Base-by-base conservation (phyloP, 1,139 yeast species). In the Candida sp. region DNA sequence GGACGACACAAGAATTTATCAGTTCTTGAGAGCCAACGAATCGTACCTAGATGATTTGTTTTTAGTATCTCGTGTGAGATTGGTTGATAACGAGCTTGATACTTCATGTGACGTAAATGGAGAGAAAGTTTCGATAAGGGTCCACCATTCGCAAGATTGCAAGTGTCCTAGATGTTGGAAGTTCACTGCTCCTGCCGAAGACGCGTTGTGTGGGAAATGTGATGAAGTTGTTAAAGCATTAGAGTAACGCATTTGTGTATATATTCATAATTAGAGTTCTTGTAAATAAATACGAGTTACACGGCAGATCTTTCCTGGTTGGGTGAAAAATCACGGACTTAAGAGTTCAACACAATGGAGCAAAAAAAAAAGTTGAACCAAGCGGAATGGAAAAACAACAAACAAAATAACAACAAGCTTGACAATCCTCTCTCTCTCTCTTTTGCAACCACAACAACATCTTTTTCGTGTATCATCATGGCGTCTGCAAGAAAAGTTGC, bases 161-260 rank as follows among this genome's bases (percentile, higher is more conserved):
- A 91, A 91, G 62, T 94, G 99, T 66, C 96, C 97, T 2, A 80
- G 99, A 63, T 94, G 99, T 68, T 94, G 99, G 99, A 90, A 90
- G 62, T 85, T 72, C 62, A 81, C 82, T 12, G 76, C 96, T 0
- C 66, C 65, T 0, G 61, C 57, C 0, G 84, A 78, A 43, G 84
- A 83, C 12, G 63, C 65, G 2, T 73, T 93, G 32, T 94, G 99
- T 66, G 52, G 53, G 0, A 81, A 96, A 58, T 93, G 98, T 70
- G 83, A 80, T 7, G 48, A 56, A 0, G 78, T 72, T 22, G 59
- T 61, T 17, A 39, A 48, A 5, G 12, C 42, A 30, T 47, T 46
- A 47, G 42, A 35, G 3, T 27, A 49, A 31, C 34, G 32, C 7
- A 39, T 37, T 34, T 12, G 11, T 47, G 37, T 42, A 35, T 9